Evolutionary conservation across 257 asterid species (phyloP).

Genomic region (Solanum bulbocastanum): DNA sequence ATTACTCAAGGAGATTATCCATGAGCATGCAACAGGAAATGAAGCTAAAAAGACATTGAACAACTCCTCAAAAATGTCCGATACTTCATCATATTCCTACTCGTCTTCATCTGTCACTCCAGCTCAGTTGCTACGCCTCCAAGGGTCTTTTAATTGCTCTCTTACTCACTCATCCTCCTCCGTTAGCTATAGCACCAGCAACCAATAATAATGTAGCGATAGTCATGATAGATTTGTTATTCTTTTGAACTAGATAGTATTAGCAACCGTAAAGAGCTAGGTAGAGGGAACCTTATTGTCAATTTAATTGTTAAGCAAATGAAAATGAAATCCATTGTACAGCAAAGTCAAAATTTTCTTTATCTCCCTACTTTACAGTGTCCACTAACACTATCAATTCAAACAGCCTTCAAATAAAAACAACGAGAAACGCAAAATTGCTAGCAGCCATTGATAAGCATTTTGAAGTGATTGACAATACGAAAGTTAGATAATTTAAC

Average conservation of each 20-base stretch:
- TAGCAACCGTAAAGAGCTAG: constrained; percentile 7
- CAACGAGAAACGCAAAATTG: neutral
- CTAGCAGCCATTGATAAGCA: neutral
- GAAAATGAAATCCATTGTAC: neutral
- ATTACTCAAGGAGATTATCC: constrained; percentile 53
- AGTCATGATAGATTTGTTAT: neutral
- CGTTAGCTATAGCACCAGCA: constrained; percentile 26
- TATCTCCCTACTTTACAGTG: neutral
- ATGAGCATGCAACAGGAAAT: constrained; percentile 22
- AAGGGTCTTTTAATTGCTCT: constrained; percentile 55
- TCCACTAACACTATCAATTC: neutral
- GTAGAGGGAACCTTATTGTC: neutral
- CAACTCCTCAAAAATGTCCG: constrained; percentile 12
- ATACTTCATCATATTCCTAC: constrained; percentile 23
- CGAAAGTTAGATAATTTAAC: neutral
- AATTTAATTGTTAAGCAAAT: neutral
- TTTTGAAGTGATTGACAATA: neutral
- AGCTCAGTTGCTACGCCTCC: constrained; percentile 44
- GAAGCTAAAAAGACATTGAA: constrained; percentile 37
- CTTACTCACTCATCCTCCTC: constrained; percentile 53
- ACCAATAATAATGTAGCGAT: constrained; percentile 1
- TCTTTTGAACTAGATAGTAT: constrained; percentile 5
- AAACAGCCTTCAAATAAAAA: neutral
- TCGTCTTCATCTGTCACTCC: constrained; percentile 48
- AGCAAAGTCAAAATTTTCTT: neutral